Percentiles rank a stretch among this genome's conserved stretches.
Conservation (phyloP, 2,329 filamentous ascomycete genomes). For the Xylariaceae sp. region DNA sequence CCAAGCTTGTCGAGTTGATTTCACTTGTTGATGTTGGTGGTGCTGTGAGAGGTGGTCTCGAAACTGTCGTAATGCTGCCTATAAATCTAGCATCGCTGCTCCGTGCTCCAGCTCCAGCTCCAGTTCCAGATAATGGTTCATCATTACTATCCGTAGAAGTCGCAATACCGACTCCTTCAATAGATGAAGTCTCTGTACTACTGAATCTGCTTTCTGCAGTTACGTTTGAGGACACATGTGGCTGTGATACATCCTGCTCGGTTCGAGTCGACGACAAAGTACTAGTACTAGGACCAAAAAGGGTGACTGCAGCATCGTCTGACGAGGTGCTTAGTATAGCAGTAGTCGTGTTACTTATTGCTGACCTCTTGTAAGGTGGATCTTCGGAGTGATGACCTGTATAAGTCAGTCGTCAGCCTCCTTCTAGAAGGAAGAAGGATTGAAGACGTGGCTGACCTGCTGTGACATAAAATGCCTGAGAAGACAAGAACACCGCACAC, state of each 20-base stretch:
- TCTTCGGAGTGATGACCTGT: slow-evolving; percentile 7
- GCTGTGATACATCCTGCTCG: background rate
- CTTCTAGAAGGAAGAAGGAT: slow-evolving; percentile 12
- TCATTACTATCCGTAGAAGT: background rate
- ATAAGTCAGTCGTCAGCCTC: slow-evolving; percentile 16
- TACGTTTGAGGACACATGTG: too few relatives aligned
- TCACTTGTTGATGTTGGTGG: slow-evolving; percentile 7
- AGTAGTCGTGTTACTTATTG: slow-evolving; percentile 12
- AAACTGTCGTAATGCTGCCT: slow-evolving; percentile 16
- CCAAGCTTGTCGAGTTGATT: slow-evolving; percentile 9
- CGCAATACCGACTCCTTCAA: background rate
- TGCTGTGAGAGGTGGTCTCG: slow-evolving; percentile 16
- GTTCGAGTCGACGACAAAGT: background rate
- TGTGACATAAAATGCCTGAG: slow-evolving; percentile 5
- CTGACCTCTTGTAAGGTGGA: slow-evolving; percentile 12
- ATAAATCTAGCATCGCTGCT: slow-evolving; percentile 13
- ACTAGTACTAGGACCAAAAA: too few relatives aligned
- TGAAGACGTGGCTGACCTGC: slow-evolving; percentile 14
- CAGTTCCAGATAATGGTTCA: background rate
- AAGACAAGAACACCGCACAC: slow-evolving; percentile 24
- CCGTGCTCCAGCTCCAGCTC: background rate
- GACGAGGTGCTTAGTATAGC: background rate
- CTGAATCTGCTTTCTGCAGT: too few relatives aligned
- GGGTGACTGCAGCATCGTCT: background rate
- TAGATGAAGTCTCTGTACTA: background rate